Evolutionary conservation across 2,329 filamentous ascomycete species (phyloP).

Genomic region (Claviceps sp.): DNA sequence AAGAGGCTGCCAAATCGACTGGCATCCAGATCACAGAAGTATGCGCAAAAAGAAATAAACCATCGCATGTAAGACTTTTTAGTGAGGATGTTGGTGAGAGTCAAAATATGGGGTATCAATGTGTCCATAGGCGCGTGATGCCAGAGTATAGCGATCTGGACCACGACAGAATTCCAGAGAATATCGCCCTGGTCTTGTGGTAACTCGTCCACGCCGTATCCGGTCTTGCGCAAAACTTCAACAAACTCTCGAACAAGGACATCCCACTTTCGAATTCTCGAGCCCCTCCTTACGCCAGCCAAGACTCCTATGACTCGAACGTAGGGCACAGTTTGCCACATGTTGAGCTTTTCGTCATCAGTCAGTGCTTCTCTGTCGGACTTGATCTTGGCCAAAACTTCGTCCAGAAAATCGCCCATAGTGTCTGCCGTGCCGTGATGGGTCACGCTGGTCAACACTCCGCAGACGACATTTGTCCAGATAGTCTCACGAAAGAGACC

Average conservation of each 20-base stretch:
- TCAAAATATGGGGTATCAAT: conserved; percentile 54
- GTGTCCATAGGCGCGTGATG: conserved; percentile 68
- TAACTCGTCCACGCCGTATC: conserved; percentile 23
- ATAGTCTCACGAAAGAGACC: conserved; percentile 30
- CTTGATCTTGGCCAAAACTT: conserved; percentile 40
- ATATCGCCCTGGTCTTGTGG: conserved; percentile 23
- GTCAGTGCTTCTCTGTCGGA: conserved; percentile 21
- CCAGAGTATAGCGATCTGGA: conserved; percentile 52
- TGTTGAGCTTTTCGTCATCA: conserved; percentile 3
- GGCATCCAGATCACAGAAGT: conserved; percentile 59
- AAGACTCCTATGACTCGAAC: conserved; percentile 52
- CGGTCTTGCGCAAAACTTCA: conserved; percentile 35
- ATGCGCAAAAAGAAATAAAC: conserved; percentile 78
- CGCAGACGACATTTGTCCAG: conserved; percentile 56
- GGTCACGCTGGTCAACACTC: conserved; percentile 66
- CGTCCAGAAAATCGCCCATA: conserved; percentile 54
- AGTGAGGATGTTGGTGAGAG: conserved; percentile 51
- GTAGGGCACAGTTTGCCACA: conserved; percentile 32
- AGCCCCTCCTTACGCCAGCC: conserved; percentile 70
- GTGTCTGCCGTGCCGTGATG: conserved; percentile 68
- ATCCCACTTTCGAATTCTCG: conserved; percentile 60
- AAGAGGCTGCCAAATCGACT: conserved; percentile 70
- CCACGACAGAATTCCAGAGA: conserved; percentile 46
- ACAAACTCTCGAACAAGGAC: conserved; percentile 43
- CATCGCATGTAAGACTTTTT: conserved; percentile 51